Conservation (phyloP, 1,284 basidiomycete species). For the Ganoderma lucidum region DNA sequence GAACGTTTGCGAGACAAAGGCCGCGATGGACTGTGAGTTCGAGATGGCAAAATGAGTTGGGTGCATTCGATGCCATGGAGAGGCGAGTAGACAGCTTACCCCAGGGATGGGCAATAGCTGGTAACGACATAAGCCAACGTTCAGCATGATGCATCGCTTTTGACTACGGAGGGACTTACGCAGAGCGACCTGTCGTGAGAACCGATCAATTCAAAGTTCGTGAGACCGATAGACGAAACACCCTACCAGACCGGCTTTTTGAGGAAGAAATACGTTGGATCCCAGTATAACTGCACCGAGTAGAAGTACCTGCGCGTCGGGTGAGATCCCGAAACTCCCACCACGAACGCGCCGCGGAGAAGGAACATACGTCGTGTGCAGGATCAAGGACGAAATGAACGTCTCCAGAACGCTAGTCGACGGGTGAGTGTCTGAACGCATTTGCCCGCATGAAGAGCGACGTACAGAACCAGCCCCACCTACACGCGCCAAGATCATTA, state of each 20-base stretch:
- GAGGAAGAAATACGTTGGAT: conserved; percentile 17
- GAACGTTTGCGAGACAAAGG: conserved; percentile 12
- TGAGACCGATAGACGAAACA: too few species aligned
- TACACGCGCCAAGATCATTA: not conserved
- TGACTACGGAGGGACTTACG: conserved; percentile 4
- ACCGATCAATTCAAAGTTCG: not conserved
- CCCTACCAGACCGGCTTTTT: conserved; percentile 13
- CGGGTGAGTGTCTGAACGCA: too few species aligned
- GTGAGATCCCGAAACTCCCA: too few species aligned
- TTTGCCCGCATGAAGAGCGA: not conserved
- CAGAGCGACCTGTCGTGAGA: conserved; percentile 7
- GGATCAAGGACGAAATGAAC: conserved; percentile 7
- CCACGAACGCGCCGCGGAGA: not conserved
- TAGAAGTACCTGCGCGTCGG: conserved; percentile 15
- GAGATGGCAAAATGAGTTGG: too few species aligned
- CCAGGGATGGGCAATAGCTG: conserved; percentile 17
- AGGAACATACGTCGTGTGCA: conserved; percentile 17
- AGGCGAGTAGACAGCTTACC: not conserved
- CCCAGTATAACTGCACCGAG: conserved; percentile 15
- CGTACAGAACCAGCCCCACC: conserved; percentile 7
- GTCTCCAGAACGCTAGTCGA: conserved; percentile 6
- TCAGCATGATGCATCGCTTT: too few species aligned
- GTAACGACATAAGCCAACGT: too few species aligned
- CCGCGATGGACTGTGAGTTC: conserved; percentile 8
- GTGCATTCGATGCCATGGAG: too few species aligned